phyloP scores from a whole-genome alignment of 169 alveolate genomes.

The Plasmodium vinckei region DNA sequence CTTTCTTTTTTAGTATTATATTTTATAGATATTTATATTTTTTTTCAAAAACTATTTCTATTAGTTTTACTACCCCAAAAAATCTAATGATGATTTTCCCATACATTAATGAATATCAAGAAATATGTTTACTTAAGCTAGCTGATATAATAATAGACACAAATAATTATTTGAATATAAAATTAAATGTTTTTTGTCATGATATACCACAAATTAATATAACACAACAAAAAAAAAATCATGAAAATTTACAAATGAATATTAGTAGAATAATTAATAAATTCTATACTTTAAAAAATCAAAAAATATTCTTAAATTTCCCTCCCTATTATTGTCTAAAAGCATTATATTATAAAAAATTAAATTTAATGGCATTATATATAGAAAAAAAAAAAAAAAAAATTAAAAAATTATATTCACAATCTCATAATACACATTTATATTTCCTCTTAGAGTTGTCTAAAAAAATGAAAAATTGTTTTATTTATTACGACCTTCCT shows the following conservation, averaged over 20 bases:
- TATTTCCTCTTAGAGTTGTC: conserved; percentile 27
- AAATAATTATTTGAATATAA: conserved; percentile 49
- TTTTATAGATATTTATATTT: conserved; percentile 59
- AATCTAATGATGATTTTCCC: conserved; percentile 54
- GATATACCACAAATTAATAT: conserved; percentile 16
- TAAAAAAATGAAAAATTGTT: not conserved
- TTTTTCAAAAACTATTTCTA: conserved; percentile 31
- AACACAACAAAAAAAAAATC: conserved; percentile 12
- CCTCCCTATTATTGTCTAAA: conserved; percentile 75
- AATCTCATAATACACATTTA: conserved; percentile 1
- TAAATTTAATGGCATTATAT: conserved; percentile 24
- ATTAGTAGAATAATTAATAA: conserved; percentile 47
- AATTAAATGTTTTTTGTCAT: conserved; percentile 34
- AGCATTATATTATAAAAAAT: conserved; percentile 57
- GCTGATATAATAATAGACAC: conserved; percentile 60
- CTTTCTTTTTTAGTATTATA: conserved; percentile 30
- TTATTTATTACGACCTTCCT: not conserved
- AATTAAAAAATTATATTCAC: conserved; percentile 13
- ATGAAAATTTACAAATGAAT: conserved; percentile 4
- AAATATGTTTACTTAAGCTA: conserved; percentile 40
- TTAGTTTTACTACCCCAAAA: conserved; percentile 5
- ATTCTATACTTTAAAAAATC: conserved; percentile 46
- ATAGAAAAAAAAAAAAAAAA: conserved; percentile 63
- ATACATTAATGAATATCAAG: conserved; percentile 59
- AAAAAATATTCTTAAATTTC: conserved; percentile 25